Evolutionary conservation across 1,284 basidiomycete genomes (phyloP).

Genomic region (Rhodotorula sp.): DNA sequence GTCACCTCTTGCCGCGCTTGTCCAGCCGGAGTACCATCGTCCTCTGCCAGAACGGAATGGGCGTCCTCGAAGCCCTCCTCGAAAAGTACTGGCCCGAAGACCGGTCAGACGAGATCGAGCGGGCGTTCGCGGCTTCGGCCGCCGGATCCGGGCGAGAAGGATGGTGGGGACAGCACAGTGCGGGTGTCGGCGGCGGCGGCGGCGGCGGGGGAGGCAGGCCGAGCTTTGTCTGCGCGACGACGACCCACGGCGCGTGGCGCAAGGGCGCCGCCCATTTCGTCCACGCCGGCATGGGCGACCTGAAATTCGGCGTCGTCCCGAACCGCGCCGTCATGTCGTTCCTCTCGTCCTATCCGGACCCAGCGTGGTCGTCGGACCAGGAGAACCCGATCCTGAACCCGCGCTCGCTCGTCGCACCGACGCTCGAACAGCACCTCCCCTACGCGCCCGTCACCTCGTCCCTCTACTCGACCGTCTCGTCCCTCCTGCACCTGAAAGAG

Average conservation of each 20-base stretch:
- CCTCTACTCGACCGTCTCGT: constrained; percentile 68
- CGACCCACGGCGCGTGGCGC: constrained; percentile 72
- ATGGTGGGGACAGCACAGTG: background rate
- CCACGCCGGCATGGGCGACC: constrained; percentile 71
- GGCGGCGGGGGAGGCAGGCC: constrained; percentile 60
- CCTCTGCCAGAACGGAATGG: constrained; percentile 87
- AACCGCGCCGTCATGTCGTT: constrained; percentile 55
- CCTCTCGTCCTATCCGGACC: constrained; percentile 34
- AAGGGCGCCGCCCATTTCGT: constrained; percentile 55
- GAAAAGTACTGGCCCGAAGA: constrained; percentile 62
- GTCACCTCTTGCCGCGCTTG: constrained; percentile 64
- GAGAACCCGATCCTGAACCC: constrained; percentile 44
- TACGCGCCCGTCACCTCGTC: constrained; percentile 52
- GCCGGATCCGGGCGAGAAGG: background rate
- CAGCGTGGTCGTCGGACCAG: constrained; percentile 15
- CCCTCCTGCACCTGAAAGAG: constrained; percentile 60
- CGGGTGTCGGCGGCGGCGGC: background rate
- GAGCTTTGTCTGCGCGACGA: constrained; percentile 79
- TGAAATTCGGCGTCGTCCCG: constrained; percentile 77
- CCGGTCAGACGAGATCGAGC: constrained; percentile 22
- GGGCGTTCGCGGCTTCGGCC: background rate
- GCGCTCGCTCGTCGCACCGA: constrained; percentile 43
- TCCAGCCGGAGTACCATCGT: constrained; percentile 74
- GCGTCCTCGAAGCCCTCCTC: constrained; percentile 77
- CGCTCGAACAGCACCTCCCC: constrained; percentile 59